Evolutionary conservation across 169 alveolate species (phyloP).

Genomic region (Eimeria necatrix): DNA sequence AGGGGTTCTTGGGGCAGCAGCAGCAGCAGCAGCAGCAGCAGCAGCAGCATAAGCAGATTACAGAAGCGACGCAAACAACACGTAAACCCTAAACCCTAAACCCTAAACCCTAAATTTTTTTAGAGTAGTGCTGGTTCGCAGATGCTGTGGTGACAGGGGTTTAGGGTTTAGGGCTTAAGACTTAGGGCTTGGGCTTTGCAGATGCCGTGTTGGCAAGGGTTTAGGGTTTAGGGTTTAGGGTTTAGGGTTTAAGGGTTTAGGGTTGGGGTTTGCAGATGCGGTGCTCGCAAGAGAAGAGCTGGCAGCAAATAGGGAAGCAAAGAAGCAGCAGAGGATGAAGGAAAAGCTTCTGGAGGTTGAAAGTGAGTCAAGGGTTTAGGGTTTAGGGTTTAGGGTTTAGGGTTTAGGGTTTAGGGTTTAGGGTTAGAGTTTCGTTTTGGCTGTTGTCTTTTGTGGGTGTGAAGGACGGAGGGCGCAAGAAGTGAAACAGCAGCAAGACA

Average conservation of each 20-base stretch:
- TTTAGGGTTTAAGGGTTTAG: no score
- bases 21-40: not conserved
- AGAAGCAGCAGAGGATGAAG: not conserved
- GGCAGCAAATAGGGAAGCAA: not conserved
- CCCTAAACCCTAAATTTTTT: no score
- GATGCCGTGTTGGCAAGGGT: not conserved
- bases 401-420: slow-evolving; percentile 25
- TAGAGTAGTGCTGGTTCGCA: not conserved
- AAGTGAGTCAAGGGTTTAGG: slow-evolving; percentile 20
- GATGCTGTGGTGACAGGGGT: not conserved
- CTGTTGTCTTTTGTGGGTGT: not conserved
- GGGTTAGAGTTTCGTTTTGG: not conserved
- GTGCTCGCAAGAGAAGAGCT: not conserved
- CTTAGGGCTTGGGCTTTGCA: not conserved
- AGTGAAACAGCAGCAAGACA: slow-evolving; percentile 30
- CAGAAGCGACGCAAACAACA: not conserved
- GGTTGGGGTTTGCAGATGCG: not conserved
- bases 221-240: slow-evolving; percentile 4
- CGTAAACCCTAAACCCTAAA: no score
- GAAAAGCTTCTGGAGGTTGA: slow-evolving; percentile 12
- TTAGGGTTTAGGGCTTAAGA: not conserved
- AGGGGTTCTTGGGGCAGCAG: not conserved
- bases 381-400: slow-evolving; percentile 24
- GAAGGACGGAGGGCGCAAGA: slow-evolving; percentile 50
- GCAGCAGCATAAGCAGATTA: not conserved